Base-by-base conservation (phyloP, 768 basidiomycete species). In the Xanthoconium stramineum region DNA sequence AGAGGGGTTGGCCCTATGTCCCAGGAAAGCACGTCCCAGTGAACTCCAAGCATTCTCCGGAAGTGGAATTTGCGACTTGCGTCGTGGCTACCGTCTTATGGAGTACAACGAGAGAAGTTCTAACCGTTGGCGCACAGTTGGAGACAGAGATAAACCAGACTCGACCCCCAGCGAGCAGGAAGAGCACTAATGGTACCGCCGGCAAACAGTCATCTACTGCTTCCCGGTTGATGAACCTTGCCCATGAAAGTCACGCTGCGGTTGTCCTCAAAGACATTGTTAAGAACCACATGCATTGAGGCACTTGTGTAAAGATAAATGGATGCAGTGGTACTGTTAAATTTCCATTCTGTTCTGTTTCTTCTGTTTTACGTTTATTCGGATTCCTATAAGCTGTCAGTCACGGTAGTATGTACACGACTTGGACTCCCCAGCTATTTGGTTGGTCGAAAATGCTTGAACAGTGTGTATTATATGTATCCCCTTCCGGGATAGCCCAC, bases 1-100 rank as follows among this genome's bases (percentile, higher is more conserved):
- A 74, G 67, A 62, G 53, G 30, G 68, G 69, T 33, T 86, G 85
- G 85, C 71, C 74, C 2, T 79, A 71, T 52, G 64, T 72, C 47
- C 71, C 70, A n/a, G 62, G 67, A 39, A 64, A 59, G 47, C 52
- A 64, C 42, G 14, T 19, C 39, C 35, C 50, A 19, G 51, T 14
- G 28, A 50, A 61, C 36, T 60, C 65, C 5, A 39, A 35, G 33
- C 58, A 44, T 36, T 50, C 56, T 50, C 40, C 29, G 19, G 53
- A 61, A 12, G 49, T 59, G 44, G 40, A 42, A 48, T 46, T 60
- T 2, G 14, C 35, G 38, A 37, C 47, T 11, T 3, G 36, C 24
- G 15, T 53, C 12, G 42, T 52, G 47, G 37, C 58, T 10, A 58
- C 59, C 12, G 14, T 59, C 10, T 7, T 58, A 17, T 60, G 62